These are phyloP conservation scores for Alliaria petiolata DNA, from an alignment of 345 rosid species.

Conservation along the genomic window DNA sequence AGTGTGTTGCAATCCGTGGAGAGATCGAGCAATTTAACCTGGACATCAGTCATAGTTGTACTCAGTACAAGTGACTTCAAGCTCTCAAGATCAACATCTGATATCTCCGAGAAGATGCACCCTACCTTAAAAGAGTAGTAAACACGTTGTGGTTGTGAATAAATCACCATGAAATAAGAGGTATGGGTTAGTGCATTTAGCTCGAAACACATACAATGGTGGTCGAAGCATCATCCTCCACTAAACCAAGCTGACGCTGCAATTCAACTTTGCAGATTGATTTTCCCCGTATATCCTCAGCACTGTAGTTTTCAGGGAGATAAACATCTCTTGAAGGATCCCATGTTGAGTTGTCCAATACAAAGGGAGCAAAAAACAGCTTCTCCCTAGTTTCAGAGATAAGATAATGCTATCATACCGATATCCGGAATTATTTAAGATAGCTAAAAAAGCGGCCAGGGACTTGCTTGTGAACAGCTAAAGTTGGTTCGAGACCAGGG, in stretches of 20 bases:
- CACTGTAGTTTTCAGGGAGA: slow-evolving; percentile 56
- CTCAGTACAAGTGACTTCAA: slow-evolving; percentile 40
- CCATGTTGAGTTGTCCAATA: slow-evolving; percentile 54
- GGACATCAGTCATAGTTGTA: slow-evolving; percentile 33
- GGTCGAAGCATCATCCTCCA: slow-evolving; percentile 37
- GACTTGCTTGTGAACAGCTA: slow-evolving; percentile 58
- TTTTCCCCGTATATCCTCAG: slow-evolving; percentile 59
- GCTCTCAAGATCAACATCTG: slow-evolving; percentile 46
- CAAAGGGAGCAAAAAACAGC: slow-evolving; percentile 55
- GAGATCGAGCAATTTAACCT: slow-evolving; percentile 38
- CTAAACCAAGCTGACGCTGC: slow-evolving; percentile 48
- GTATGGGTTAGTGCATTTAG: neutral
- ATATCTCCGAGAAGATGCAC: slow-evolving; percentile 48
- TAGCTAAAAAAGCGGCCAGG: neutral
- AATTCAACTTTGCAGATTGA: slow-evolving; percentile 50
- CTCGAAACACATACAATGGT: slow-evolving; percentile 37
- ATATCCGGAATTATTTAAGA: no score
- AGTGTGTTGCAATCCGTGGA: neutral
- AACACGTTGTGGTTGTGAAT: neutral
- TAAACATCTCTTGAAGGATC: slow-evolving; percentile 60
- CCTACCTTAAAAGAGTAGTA: slow-evolving; percentile 49
- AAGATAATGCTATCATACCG: no score
- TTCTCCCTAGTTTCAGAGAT: slow-evolving; percentile 52
- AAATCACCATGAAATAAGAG: neutral
- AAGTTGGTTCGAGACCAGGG: slow-evolving; percentile 58